Evolutionary conservation across 352 stramenopile genomes (phyloP).

Genomic region (Phytophthora tentaculata): DNA sequence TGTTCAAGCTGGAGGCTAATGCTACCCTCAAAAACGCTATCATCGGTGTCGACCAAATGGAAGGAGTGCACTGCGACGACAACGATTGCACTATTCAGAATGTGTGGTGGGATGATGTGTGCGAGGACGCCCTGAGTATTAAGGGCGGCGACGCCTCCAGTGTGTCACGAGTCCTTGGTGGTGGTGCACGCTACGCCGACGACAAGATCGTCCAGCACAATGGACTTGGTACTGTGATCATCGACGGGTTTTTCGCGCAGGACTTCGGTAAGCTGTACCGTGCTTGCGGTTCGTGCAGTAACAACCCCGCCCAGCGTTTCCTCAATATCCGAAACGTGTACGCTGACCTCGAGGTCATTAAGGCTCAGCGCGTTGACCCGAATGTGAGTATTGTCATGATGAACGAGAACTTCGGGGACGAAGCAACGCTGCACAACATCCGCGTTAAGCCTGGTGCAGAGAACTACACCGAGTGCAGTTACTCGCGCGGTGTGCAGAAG

Average conservation of each 20-base stretch:
- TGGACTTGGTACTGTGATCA: slow-evolving; percentile 30
- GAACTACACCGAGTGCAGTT: slow-evolving; percentile 28
- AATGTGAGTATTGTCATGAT: slow-evolving; percentile 57
- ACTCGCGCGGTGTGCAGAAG: slow-evolving; percentile 3
- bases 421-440: slow-evolving; percentile 46
- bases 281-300: slow-evolving; percentile 30
- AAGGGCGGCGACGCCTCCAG: slow-evolving; percentile 45
- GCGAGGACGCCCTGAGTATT: slow-evolving; percentile 33
- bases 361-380: slow-evolving; percentile 40
- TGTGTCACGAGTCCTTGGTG: slow-evolving; percentile 41
- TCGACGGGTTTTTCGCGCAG: slow-evolving; percentile 30
- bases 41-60: too few species aligned
- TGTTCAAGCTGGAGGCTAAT: neutral
- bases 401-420: slow-evolving; percentile 48
- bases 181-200: slow-evolving; percentile 51
- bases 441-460: slow-evolving; percentile 26
- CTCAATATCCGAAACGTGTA: slow-evolving; percentile 45
- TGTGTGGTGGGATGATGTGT: too few species aligned
- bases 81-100: slow-evolving; percentile 26
- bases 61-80: slow-evolving; percentile 15
- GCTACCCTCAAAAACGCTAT: too few species aligned
- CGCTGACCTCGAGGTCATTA: slow-evolving; percentile 36
- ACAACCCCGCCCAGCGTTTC: slow-evolving; percentile 34
- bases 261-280: too few species aligned
- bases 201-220: slow-evolving; percentile 68